These are phyloP conservation scores for Sclerotinia trifoliorum DNA, from an alignment of 2,329 filamentous ascomycete genomes.

Conservation along the genomic window DNA sequence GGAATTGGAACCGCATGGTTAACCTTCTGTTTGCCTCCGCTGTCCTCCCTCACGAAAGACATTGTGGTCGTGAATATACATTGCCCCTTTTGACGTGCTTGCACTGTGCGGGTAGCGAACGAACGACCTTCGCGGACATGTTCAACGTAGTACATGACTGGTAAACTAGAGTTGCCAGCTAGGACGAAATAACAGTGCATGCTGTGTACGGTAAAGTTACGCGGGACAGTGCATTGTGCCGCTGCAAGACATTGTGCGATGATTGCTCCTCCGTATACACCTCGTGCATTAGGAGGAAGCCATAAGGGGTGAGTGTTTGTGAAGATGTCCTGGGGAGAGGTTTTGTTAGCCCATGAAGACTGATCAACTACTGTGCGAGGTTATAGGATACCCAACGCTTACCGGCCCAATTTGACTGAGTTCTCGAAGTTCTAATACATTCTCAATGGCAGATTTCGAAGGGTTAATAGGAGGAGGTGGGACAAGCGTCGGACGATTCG, in stretches of 20 bases:
- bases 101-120: constrained; percentile 92
- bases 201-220: constrained; percentile 80
- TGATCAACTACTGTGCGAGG: constrained; percentile 21
- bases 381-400: constrained; percentile 37
- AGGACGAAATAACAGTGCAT: constrained; percentile 99
- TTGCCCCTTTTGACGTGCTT: constrained; percentile 81
- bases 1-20: constrained; percentile 66
- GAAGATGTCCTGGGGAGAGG: constrained; percentile 69
- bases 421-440: constrained; percentile 82
- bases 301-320: constrained; percentile 90
- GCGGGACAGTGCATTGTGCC: constrained; percentile 81
- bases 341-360: background rate
- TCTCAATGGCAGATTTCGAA: constrained; percentile 79
- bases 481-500: constrained; percentile 59
- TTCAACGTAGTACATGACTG: constrained; percentile 94
- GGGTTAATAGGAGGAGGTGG: constrained; percentile 71
- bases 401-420: constrained; percentile 73
- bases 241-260: constrained; percentile 90
- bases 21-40: constrained; percentile 53
- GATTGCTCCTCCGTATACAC: constrained; percentile 89
- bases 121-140: constrained; percentile 85
- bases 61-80: constrained; percentile 96
- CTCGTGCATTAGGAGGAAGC: constrained; percentile 88
- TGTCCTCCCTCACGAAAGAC: constrained; percentile 73
- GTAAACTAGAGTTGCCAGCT: constrained; percentile 78